phyloP scores from a whole-genome alignment of 768 basidiomycete genomes.

The Suillus luteus region DNA sequence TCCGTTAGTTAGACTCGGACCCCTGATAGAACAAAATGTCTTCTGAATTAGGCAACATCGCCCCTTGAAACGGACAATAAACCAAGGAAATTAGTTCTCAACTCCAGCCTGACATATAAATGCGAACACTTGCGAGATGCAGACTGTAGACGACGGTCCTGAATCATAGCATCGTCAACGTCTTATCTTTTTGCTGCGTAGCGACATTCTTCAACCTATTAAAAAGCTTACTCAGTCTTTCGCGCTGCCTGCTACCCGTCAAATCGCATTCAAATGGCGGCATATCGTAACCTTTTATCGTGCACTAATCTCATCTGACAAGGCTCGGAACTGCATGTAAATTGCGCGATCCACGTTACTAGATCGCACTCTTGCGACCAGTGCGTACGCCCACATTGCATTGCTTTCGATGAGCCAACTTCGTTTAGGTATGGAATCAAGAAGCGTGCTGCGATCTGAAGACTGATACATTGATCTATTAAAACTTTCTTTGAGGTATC shows the following conservation, averaged over 20 bases:
- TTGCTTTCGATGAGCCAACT: too few relatives aligned
- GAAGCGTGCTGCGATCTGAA: background rate
- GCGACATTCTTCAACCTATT: background rate
- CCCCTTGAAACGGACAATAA: background rate
- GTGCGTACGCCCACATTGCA: background rate
- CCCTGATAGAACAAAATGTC: too few relatives aligned
- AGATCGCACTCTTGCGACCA: background rate
- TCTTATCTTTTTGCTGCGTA: background rate
- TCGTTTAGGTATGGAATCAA: background rate
- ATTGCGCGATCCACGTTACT: background rate
- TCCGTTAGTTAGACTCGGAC: too few relatives aligned
- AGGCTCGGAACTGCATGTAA: background rate
- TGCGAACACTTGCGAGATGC: background rate
- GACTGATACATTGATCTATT: constrained; percentile 3
- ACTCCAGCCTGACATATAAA: background rate
- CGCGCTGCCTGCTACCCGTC: background rate
- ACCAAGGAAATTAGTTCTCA: background rate
- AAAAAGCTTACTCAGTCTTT: background rate
- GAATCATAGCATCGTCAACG: background rate
- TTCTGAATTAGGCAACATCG: background rate
- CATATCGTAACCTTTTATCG: background rate
- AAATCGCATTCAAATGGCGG: background rate
- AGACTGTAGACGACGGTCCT: background rate
- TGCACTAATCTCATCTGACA: background rate
- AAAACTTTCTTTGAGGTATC: constrained; percentile 10